Conservation (phyloP, 176 grass and related monocot species). For the Echinochloa phyllopogon region DNA sequence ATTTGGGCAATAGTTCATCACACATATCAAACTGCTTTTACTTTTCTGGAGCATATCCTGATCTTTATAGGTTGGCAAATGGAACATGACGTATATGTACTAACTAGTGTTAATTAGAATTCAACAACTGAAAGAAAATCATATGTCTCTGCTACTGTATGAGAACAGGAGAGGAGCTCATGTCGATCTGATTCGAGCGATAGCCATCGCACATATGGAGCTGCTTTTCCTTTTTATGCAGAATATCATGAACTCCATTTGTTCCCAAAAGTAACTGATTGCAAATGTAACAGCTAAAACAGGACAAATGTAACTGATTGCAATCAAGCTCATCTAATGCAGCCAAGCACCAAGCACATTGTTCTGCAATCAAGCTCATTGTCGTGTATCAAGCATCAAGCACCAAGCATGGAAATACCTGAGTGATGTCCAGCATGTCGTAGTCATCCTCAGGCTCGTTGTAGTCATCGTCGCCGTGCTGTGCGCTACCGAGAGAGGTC, state of each 20-base stretch:
- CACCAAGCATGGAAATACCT: too few species aligned
- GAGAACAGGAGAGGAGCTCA: background rate
- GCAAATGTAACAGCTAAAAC: too few species aligned
- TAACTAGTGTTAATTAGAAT: background rate
- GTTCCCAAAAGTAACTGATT: background rate
- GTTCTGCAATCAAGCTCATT: too few species aligned
- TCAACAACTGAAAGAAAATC: background rate
- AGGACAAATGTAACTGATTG: too few species aligned
- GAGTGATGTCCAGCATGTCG: too few species aligned
- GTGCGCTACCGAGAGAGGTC: too few species aligned
- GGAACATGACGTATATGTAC: background rate
- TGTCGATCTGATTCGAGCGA: background rate
- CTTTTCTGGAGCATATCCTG: background rate
- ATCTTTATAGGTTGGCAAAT: background rate
- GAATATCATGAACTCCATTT: slow-evolving; percentile 14
- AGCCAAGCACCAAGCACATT: too few species aligned
- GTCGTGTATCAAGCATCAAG: too few species aligned
- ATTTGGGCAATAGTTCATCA: background rate
- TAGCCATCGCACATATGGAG: background rate
- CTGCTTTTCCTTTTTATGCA: background rate
- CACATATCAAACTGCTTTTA: background rate
- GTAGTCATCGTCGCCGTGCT: too few species aligned
- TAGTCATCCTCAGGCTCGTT: too few species aligned
- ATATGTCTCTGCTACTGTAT: background rate
- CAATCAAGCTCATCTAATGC: too few species aligned